A percentile compares a stretch with the other conserved stretches of the same genome.
These are phyloP conservation scores for Cystobasidiaceae sp. DNA, from an alignment of 1,284 basidiomycete species.

Conservation along the genomic window DNA sequence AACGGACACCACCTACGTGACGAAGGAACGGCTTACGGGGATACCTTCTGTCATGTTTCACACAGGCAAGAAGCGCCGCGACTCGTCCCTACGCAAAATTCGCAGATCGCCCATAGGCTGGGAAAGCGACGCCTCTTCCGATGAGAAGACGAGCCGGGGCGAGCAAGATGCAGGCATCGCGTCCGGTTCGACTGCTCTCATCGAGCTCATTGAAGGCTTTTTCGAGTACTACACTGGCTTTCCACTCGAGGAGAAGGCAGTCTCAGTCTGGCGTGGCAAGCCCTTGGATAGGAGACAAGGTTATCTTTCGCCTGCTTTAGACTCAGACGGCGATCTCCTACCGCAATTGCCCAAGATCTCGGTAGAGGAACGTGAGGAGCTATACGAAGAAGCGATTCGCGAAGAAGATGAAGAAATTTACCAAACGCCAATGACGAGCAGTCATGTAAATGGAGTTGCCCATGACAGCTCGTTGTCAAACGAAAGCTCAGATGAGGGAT, in stretches of 20 bases:
- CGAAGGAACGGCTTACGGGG: not conserved
- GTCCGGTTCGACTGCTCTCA: not conserved
- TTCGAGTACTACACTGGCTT: constrained; percentile 21
- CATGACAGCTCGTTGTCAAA: too few relatives aligned
- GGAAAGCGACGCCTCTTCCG: constrained; percentile 5
- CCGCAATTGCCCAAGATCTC: not conserved
- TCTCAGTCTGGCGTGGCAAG: constrained; percentile 24
- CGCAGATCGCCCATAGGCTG: not conserved
- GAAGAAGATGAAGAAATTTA: not conserved
- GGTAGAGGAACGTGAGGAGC: constrained; percentile 1
- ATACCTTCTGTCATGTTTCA: not conserved
- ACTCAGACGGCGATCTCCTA: not conserved
- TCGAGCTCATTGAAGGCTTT: constrained; percentile 24
- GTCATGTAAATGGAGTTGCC: too few relatives aligned
- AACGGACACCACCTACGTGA: constrained; percentile 24
- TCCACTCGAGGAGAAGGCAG: constrained; percentile 12
- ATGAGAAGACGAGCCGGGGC: not conserved
- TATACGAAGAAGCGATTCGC: not conserved
- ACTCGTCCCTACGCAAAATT: not conserved
- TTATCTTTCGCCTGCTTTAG: not conserved
- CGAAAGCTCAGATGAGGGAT: too few relatives aligned
- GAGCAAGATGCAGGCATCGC: not conserved
- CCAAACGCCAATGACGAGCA: too few relatives aligned
- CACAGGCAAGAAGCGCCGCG: not conserved
- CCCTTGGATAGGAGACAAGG: constrained; percentile 3